Evolutionary conservation across 805 yeast species (phyloP), one percentile per base, ranked within the genome.

Genomic region (Cyberlindnera xylosilytica): DNA sequence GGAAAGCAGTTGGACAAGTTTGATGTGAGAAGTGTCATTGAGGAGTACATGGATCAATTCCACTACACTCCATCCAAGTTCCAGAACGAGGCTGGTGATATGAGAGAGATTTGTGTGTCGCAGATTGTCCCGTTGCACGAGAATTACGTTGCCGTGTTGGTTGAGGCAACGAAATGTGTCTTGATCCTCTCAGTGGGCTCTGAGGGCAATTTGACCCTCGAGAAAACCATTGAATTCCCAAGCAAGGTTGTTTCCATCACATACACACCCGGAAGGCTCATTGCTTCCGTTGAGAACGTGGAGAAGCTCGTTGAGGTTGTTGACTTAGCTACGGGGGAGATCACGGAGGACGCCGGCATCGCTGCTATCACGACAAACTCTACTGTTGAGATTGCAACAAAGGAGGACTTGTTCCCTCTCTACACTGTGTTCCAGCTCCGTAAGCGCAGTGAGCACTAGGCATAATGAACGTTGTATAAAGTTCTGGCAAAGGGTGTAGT

Each of bases 61-160:
- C 91, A 86, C 58, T 60, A 72, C 40, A 84, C 87, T 0, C 86
- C 89, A 12, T 74, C 69, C 34, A 71, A 84, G 56, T 81, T 81
- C 57, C 76, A 76, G 60, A 74, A 76, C 44, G 81, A 80, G 17
- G 51, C 57, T 3, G 65, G 66, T 31, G 64, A 68, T 46, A 39
- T 65, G 10, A 68, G 66, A 40, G 90, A 84, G 60, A 70, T 69
- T 39, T 66, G 79, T 24, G 78, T 83, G 2, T 63, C 78, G 1
- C 65, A 71, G 39, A 60, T 77, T 11, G 46, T 65, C 5, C 55
- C 78, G 6, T 53, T 66, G 41, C 37, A 56, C 1, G 54, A 56
- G 4, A 29, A 44, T 9, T 64, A 66, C 20, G 31, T 74, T 29
- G 66, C 74, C 9, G 73, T 78, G 9, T 63, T 74, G 38, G 66